Evolutionary conservation across 176 grass and related monocot genomes (phyloP), one percentile per base, ranked within the genome.

Genomic region (Musa acuminata): DNA sequence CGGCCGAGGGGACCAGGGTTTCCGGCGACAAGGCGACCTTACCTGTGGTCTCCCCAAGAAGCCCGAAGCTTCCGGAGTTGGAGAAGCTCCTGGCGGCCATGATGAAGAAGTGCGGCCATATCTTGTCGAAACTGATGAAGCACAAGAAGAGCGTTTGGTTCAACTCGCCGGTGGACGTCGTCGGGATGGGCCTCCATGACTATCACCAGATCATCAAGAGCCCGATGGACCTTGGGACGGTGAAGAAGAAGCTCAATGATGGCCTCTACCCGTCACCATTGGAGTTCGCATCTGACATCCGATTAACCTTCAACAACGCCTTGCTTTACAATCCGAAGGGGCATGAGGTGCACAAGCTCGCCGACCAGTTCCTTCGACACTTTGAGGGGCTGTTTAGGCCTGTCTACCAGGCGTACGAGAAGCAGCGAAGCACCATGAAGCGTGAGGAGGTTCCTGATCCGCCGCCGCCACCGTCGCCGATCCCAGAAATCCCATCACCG

Each of bases 191-290:
- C 0, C 87, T 99, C 48, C 84, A 94, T 59, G 95, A 94, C 80
- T 99, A 99, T 77, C 73, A 78, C 70, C 12, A 86, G 78, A 86
- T 99, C 75, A 90, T 99, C 75, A 89, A 85, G 55, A 50, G 75
- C 13, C 95, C 95, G 21, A 99, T 99, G 95, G 95, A 99, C 66
- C 87, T 99, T 73, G 86, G 95, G 48, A 87, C 90, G 11, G 90
- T 91, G 27, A 91, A 72, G 75, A 76, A 62, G 19, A 82, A 73
- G 43, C 79, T 94, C 73, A 75, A 72, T 62, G 77, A 82, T 50
- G 79, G 84, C 55, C 77, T 70, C 22, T 94, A 99, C 78, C 22
- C 70, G 6, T 82, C 90, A 12, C 84, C 87, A 48, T 72, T 53
- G 22, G 88, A 77, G 17, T 99, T 94, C 64, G 95, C 88, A 4